Evolutionary conservation across 495 filamentous ascomycete genomes (phyloP).

Genomic region (Letharia columbiana): DNA sequence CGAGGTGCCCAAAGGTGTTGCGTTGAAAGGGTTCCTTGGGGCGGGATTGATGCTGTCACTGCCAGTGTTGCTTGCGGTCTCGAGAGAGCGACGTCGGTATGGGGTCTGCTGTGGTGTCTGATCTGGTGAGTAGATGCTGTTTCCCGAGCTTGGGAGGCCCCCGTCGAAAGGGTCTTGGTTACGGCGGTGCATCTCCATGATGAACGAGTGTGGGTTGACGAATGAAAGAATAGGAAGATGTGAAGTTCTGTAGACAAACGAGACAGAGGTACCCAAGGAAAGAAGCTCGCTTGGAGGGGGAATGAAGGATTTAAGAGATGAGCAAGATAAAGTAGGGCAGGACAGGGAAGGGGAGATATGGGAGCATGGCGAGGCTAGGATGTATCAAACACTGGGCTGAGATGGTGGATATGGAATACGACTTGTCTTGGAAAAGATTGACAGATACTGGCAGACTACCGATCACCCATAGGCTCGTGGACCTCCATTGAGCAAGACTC

Average conservation of each 20-base stretch:
- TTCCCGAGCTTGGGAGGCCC: slow-evolving; percentile 2
- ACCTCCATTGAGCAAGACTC: too few species aligned
- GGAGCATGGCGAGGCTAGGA: not conserved
- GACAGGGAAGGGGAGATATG: not conserved
- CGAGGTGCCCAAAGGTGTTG: slow-evolving; percentile 4
- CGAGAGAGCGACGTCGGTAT: not conserved
- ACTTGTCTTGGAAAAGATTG: not conserved
- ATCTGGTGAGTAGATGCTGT: slow-evolving; percentile 4
- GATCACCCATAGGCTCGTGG: too few species aligned
- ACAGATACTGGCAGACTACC: not conserved
- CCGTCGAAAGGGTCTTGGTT: slow-evolving; percentile 4
- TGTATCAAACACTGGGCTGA: not conserved
- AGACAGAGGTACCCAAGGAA: not conserved
- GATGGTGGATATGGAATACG: not conserved
- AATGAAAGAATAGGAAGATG: not conserved
- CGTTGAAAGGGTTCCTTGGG: slow-evolving; percentile 6
- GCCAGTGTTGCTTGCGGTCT: not conserved
- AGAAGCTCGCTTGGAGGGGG: not conserved
- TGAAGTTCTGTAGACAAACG: not conserved
- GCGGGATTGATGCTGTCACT: slow-evolving; percentile 5
- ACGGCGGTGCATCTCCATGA: slow-evolving; percentile 2
- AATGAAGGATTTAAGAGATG: not conserved
- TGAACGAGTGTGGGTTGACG: not conserved
- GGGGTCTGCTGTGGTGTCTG: not conserved
- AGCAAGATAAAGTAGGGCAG: not conserved